A percentile compares a stretch with the other conserved stretches of the same genome.
Evolutionary conservation across 129 eudicot species (phyloP).

Genomic region (Helichrysum umbraculigerum): DNA sequence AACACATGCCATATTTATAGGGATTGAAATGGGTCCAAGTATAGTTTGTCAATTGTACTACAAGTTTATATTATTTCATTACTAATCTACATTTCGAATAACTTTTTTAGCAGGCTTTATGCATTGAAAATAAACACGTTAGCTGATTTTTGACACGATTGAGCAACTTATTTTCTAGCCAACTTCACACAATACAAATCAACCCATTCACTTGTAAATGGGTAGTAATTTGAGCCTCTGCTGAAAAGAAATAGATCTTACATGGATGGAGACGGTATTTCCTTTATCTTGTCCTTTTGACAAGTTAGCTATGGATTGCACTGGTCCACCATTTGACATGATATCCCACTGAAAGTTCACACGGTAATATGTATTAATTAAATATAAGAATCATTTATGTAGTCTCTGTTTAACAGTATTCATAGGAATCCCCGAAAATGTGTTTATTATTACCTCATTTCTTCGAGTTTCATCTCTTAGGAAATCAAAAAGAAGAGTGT

Average conservation of each 20-base stretch:
- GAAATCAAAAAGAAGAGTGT: conserved; percentile 65
- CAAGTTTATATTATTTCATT: not conserved
- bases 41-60: too few relatives aligned
- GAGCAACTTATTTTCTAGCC: not conserved
- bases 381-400: not conserved
- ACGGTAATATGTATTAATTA: not conserved
- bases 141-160: not conserved
- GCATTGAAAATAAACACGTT: not conserved
- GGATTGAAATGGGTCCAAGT: not conserved
- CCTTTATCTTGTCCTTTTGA: conserved; percentile 89
- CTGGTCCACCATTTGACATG: conserved; percentile 72
- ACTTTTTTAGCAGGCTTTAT: too few relatives aligned
- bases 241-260: conserved; percentile 33
- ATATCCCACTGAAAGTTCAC: conserved; percentile 73
- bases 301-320: conserved; percentile 65
- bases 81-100: not conserved
- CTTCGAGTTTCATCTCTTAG: conserved; percentile 79
- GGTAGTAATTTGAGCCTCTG: not conserved
- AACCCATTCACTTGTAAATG: not conserved
- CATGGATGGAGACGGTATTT: conserved; percentile 78
- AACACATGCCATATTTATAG: not conserved
- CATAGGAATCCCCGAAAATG: not conserved
- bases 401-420: not conserved
- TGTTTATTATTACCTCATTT: conserved; percentile 56
- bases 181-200: not conserved